Base-by-base conservation (phyloP, 2,329 filamentous ascomycete genomes). In the Diaporthe sp. region DNA sequence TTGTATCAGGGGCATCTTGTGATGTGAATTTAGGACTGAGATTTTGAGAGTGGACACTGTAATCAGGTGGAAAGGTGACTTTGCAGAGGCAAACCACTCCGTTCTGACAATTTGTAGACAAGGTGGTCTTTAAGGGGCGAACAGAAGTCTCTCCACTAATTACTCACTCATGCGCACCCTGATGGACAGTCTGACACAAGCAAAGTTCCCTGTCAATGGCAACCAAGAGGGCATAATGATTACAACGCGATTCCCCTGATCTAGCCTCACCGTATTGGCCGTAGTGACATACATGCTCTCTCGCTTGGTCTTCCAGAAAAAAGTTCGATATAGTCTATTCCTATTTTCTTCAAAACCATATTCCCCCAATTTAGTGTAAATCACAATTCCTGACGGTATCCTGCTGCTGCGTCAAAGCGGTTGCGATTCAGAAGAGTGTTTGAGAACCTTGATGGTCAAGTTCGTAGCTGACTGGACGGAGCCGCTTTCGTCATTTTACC, bases 401-500 rank as follows among this genome's bases (percentile, higher is more conserved):
- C 42, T 35, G 30, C 47, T 40, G 15, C 45, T 38, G 47, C 45
- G 2, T 35, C 12, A 25, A 50, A 12, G 13, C 35, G 45, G 8
- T 28, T 40, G 64, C 25, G 64, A 68, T 47, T 38, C 33, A 22
- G 47, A 22, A 22, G 15, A 15, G 13, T 17, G 13, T 28, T 22
- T 68, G 64, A 68, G 64, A 28, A 68, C 64, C 64, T 52, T 52
- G 64, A 68, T 68, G 64, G 61, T 19, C 47, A 8, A 25, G 22
- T 15, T 30, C n/a, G 30, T 15, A 47, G 25, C 40, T 22, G 10
- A 28, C 25, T 47, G 4, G 17, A 40, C 60, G 30, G 30, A 22
- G 61, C 61, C 22, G 64, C 47, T 68, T 40, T 15, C 47, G 64
- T 68, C 64, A 68, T 40, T 5, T 33, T 19, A 52, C 64, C 64